Base-by-base conservation (phyloP, 2,329 filamentous ascomycete genomes). In the Aspergillus oerlinghausenensis region DNA sequence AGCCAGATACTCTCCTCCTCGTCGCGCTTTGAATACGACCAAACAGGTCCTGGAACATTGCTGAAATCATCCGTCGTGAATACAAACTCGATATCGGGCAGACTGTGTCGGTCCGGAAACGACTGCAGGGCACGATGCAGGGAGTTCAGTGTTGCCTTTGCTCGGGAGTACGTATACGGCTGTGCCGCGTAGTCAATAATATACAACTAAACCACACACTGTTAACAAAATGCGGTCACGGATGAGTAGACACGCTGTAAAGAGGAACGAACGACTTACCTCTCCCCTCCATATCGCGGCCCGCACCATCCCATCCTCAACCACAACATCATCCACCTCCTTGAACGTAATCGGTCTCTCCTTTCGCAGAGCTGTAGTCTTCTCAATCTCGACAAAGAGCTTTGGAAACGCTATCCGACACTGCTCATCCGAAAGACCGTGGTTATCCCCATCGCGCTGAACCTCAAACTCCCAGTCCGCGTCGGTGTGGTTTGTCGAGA, bases 81-180 rank as follows among this genome's bases (percentile, higher is more conserved):
- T 38, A 76, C 73, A 60, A 82, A 81, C 60, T 82, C 79, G 52
- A 81, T 75, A 51, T 77, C 77, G 7, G 79, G 79, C 10, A 82
- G 70, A 10, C 60, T 64, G 10, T 73, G 62, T 14, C 69, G 67
- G 42, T 71, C 63, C 5, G 77, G 73, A 26, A 73, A 71, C 2
- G 76, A 67, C 29, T 70, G 62, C 14, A 82, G 70, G 8, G 80
- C 78, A 32, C 80, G 78, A 57, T 82, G 72, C 29, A 82, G 69
- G 6, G 78, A 72, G 60, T 78, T 74, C 2, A 82, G 68, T 0
- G 77, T 79, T 2, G 77, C 77, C 60, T 70, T 71, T 10, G 68
- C 74, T 11, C 74, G 70, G 0, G 71, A 65, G 49, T 66, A 72
- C 7, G 73, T 76, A 6, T 62, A 64, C 0, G 67, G 67, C 68